A percentile compares a stretch with the other conserved stretches of the same genome.
phyloP scores from a whole-genome alignment of 1,139 yeast species.

The Yamadazyma diddensiae region DNA sequence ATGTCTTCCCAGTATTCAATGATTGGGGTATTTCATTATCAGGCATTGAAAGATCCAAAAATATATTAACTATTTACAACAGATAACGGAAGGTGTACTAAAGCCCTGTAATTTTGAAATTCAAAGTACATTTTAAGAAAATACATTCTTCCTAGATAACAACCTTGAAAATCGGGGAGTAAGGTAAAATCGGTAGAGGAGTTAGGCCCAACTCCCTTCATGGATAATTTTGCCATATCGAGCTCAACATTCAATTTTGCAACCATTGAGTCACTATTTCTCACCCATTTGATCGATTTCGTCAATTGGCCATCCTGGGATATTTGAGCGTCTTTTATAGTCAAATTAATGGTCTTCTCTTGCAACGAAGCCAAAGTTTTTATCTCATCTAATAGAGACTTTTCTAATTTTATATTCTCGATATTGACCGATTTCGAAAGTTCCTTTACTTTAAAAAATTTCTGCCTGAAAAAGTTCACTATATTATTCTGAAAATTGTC shows the following conservation, averaged over 20 bases:
- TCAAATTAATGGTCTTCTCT: constrained; percentile 28
- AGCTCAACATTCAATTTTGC: constrained; percentile 8
- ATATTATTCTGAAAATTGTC: constrained; percentile 28
- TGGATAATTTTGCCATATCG: constrained; percentile 7
- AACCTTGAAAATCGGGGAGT: constrained; percentile 40
- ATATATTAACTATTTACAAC: constrained; percentile 10
- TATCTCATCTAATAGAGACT: constrained; percentile 29
- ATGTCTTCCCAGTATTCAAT: too few species aligned
- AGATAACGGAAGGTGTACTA: constrained; percentile 33
- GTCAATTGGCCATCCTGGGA: constrained; percentile 4
- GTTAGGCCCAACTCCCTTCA: constrained; percentile 3
- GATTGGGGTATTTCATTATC: too few species aligned
- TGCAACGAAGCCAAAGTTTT: constrained; percentile 26
- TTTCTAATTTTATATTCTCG: constrained; percentile 28
- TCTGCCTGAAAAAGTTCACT: constrained; percentile 20
- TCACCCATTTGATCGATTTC: constrained; percentile 6
- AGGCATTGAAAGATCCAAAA: too few species aligned
- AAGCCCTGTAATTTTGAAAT: constrained; percentile 25
- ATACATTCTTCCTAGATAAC: constrained; percentile 34
- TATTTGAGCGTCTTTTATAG: constrained; percentile 4
- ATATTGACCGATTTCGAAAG: constrained; percentile 22
- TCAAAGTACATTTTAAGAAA: constrained; percentile 28
- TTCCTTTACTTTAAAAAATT: constrained; percentile 20
- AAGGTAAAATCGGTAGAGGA: constrained; percentile 22
- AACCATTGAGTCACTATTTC: constrained; percentile 2